Percentiles rank a stretch among this genome's conserved stretches.
phyloP scores from a whole-genome alignment of 306 rosid genomes.

The Casuarina glauca region DNA sequence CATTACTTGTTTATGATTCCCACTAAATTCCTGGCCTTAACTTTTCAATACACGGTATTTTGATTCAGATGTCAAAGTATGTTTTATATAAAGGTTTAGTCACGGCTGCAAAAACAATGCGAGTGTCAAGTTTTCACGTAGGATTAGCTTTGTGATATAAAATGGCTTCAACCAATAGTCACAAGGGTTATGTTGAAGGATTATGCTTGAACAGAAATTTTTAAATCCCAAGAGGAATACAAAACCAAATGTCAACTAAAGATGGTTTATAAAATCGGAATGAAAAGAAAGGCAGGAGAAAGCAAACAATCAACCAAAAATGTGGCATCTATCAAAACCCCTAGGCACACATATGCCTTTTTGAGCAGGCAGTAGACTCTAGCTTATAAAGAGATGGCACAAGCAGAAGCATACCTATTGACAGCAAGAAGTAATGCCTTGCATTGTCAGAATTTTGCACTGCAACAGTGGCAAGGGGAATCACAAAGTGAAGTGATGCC shows the following conservation, averaged over 20 bases:
- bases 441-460: conserved; percentile 66
- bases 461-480: conserved; percentile 73
- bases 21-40: not conserved
- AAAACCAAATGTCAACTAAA: not conserved
- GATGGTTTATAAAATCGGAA: not conserved
- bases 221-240: not conserved
- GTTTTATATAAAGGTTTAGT: not conserved
- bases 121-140: not conserved
- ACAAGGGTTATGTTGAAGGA: not conserved
- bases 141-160: not conserved
- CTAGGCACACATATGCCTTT: not conserved
- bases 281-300: not conserved
- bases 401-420: conserved; percentile 59
- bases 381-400: conserved; percentile 21
- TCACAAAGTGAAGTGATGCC: conserved; percentile 92
- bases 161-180: not conserved
- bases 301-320: not conserved
- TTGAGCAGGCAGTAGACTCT: not conserved
- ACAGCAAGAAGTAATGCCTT: conserved; percentile 72
- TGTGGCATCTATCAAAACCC: not conserved
- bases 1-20: not conserved
- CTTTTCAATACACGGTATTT: not conserved
- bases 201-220: conserved; percentile 3
- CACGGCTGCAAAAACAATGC: not conserved
- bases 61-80: not conserved